A percentile compares a stretch with the other conserved stretches of the same genome.
Evolutionary conservation across 1,139 yeast genomes (phyloP).

Genomic region (Tardiomyces depauwii): DNA sequence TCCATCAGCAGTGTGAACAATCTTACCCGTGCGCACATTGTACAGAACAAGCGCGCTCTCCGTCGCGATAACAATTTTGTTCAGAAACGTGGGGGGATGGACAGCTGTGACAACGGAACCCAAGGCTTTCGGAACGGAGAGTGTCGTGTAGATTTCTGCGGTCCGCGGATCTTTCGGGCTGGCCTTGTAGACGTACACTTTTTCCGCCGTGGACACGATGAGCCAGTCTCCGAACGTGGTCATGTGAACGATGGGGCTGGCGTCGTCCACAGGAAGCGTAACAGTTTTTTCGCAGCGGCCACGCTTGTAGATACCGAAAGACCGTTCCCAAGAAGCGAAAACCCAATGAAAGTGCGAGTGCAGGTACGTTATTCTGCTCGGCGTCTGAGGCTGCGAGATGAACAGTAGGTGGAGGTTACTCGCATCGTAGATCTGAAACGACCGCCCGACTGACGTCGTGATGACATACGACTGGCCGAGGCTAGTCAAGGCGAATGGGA

Average conservation of each 20-base stretch:
- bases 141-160: conserved; percentile 50
- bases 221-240: conserved; percentile 72
- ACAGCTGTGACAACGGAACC: conserved; percentile 60
- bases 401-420: conserved; percentile 75
- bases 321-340: conserved; percentile 63
- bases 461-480: conserved; percentile 81
- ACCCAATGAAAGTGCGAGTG: conserved; percentile 79
- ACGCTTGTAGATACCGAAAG: conserved; percentile 70
- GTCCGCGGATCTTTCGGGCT: conserved; percentile 24
- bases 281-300: conserved; percentile 58
- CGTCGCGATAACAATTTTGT: conserved; percentile 71
- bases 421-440: conserved; percentile 92
- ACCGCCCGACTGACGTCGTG: conserved; percentile 80
- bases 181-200: conserved; percentile 57
- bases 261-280: conserved; percentile 27
- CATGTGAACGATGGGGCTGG: conserved; percentile 37
- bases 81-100: conserved; percentile 89
- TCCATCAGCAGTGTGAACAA: conserved; percentile 46
- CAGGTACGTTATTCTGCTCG: conserved; percentile 55
- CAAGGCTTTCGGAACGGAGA: conserved; percentile 44
- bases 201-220: conserved; percentile 44
- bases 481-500: conserved; percentile 81
- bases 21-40: conserved; percentile 71
- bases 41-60: conserved; percentile 44
- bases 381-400: conserved; percentile 73